Evolutionary conservation across 805 yeast species (phyloP).

Genomic region (Metschnikowia hibisci): DNA sequence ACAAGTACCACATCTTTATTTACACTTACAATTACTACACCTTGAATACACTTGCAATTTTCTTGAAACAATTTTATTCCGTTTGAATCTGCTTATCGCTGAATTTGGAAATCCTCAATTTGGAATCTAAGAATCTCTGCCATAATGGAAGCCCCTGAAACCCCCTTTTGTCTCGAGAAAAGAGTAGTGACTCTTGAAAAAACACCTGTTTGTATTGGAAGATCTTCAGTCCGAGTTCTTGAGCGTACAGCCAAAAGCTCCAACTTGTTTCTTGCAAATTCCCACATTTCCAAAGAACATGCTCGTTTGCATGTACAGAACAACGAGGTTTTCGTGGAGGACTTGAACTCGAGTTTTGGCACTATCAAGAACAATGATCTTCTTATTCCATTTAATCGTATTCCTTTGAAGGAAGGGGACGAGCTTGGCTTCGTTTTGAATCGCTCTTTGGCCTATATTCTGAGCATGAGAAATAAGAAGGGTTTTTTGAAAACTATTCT

Average conservation of each 20-base stretch:
- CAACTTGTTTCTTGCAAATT: constrained; percentile 31
- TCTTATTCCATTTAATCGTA: constrained; percentile 19
- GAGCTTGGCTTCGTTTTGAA: constrained; percentile 33
- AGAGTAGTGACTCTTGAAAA: constrained; percentile 6
- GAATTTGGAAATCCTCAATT: background rate
- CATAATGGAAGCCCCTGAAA: background rate
- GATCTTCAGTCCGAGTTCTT: constrained; percentile 32
- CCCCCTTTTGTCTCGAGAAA: background rate
- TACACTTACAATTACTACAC: background rate
- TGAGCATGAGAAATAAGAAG: constrained; percentile 4
- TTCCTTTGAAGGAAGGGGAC: constrained; percentile 21
- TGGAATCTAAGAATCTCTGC: background rate
- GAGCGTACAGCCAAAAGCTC: constrained; percentile 22
- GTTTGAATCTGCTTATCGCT: too few relatives aligned
- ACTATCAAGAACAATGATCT: constrained; percentile 29
- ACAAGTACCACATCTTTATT: background rate
- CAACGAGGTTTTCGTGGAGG: constrained; percentile 24
- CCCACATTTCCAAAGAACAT: constrained; percentile 38
- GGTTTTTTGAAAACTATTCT: constrained; percentile 3
- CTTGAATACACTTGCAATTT: too few relatives aligned
- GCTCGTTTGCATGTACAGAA: constrained; percentile 24
- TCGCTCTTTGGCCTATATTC: constrained; percentile 23
- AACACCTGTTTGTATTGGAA: constrained; percentile 14
- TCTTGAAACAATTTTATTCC: too few relatives aligned
- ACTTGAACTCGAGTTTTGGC: constrained; percentile 37